Conservation (phyloP, 2,329 filamentous ascomycete genomes). For the Podosphaera xanthii region DNA sequence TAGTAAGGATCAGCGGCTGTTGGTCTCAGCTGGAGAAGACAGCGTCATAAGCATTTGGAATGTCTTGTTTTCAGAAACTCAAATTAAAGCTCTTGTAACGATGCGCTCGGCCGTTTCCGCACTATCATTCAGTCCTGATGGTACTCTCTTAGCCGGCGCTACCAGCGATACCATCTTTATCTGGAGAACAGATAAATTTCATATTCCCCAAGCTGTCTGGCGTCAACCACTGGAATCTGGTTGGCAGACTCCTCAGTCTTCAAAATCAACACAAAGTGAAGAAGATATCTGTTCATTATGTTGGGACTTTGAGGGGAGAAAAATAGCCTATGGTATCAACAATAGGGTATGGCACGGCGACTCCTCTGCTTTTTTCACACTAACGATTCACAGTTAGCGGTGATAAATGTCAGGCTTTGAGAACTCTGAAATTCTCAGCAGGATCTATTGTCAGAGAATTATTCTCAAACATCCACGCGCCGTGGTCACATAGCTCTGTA, state of each 20-base stretch:
- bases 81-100: conserved; percentile 34
- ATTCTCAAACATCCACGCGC: no score
- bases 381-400: conserved; percentile 10
- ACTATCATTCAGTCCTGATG: conserved; percentile 39
- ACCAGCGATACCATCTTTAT: conserved; percentile 35
- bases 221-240: conserved; percentile 29
- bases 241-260: conserved; percentile 33
- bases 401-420: conserved; percentile 10
- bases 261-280: conserved; percentile 27
- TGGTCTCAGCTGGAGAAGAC: conserved; percentile 40
- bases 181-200: conserved; percentile 38
- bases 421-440: not conserved
- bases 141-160: conserved; percentile 37
- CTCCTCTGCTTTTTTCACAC: not conserved
- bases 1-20: conserved; percentile 21
- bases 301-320: conserved; percentile 39
- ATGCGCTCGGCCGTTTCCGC: conserved; percentile 35
- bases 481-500: no score
- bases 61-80: conserved; percentile 28
- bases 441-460: no score
- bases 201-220: conserved; percentile 37
- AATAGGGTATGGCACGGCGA: conserved; percentile 27
- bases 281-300: conserved; percentile 34
- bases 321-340: conserved; percentile 39
- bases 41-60: conserved; percentile 41